Evolutionary conservation across 495 filamentous ascomycete genomes (phyloP).

Genomic region (Penicillium angulare): DNA sequence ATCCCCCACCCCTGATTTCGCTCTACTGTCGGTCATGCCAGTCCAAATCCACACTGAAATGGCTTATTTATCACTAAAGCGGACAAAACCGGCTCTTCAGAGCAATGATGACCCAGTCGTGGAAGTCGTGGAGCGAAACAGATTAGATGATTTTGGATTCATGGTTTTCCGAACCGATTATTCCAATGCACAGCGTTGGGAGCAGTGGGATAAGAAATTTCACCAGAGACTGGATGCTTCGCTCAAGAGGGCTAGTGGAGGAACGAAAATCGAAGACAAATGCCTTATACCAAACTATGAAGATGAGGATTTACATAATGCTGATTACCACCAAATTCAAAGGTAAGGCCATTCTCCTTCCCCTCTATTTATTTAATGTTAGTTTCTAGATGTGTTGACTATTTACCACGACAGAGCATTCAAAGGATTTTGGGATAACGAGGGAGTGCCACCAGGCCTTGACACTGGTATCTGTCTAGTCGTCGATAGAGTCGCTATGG

Average conservation of each 20-base stretch:
- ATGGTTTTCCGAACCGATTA: constrained; percentile 3
- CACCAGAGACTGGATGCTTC: not conserved
- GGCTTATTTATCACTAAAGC: no score
- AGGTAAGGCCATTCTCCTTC: not conserved
- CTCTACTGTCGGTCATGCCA: no score
- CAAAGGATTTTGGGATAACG: not conserved
- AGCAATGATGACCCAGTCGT: constrained; percentile 6
- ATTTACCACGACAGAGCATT: not conserved
- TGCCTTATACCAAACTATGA: not conserved
- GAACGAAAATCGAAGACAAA: constrained; percentile 4
- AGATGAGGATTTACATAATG: not conserved
- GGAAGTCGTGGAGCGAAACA: not conserved
- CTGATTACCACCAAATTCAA: not conserved
- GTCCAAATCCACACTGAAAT: no score
- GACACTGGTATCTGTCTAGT: not conserved
- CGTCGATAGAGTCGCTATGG: not conserved
- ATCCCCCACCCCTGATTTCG: no score
- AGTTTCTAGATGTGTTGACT: not conserved
- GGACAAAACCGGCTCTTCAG: no score
- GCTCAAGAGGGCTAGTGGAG: not conserved
- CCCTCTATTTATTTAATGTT: no score
- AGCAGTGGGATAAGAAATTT: not conserved
- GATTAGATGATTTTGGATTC: constrained; percentile 3
- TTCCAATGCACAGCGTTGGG: not conserved
- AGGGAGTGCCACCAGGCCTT: not conserved